Base-by-base conservation (phyloP, 176 grass and related monocot genomes). In the Puccinellia tenuiflora region DNA sequence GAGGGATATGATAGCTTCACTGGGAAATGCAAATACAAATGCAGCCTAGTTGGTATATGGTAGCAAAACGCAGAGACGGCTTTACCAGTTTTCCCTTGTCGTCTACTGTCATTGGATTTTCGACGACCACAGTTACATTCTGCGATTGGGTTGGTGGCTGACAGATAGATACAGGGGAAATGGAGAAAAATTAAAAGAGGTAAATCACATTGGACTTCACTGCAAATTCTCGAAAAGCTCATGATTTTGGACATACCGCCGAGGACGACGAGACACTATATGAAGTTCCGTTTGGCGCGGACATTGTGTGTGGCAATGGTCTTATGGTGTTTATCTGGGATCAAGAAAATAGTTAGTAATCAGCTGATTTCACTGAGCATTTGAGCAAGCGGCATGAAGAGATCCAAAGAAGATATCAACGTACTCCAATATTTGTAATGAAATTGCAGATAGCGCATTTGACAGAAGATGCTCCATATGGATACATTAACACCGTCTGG, bases 391-490 rank as follows among this genome's bases (percentile, higher is more conserved):
- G 88, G 78, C 46, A 83, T 7, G 55, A 81, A 79, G 48, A 63
- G 26, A 77, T 13, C 59, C 22, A 60, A 11, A 43, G 40, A 75
- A 54, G 38, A 78, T 65, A 47, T 48, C 48, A 70, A 72, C 79
- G 33, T 95, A 98, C 96, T 71, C 78, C 87, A 67, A 90, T 84
- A 63, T 88, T 86, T 48, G 87, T 91, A 55, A 95, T 77, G 55
- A 90, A 94, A 86, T 98, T 90, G 88, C 92, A 98, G 83, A 90
- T 73, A 13, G 96, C 86, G 33, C 96, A 98, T 91, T 94, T 98
- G 52, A 98, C 88, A 57, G 95, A 95, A 25, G 83, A 73, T 81
- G 95, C 90, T 62, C 94, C 92, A 1, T 83, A 92, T 78, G 94
- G 94, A 74, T 92, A 97, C 88, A 97, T 92, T 79, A 97, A 86